phyloP scores from a whole-genome alignment of 2,329 filamentous ascomycete species.

The Chlorencoelia australis region DNA sequence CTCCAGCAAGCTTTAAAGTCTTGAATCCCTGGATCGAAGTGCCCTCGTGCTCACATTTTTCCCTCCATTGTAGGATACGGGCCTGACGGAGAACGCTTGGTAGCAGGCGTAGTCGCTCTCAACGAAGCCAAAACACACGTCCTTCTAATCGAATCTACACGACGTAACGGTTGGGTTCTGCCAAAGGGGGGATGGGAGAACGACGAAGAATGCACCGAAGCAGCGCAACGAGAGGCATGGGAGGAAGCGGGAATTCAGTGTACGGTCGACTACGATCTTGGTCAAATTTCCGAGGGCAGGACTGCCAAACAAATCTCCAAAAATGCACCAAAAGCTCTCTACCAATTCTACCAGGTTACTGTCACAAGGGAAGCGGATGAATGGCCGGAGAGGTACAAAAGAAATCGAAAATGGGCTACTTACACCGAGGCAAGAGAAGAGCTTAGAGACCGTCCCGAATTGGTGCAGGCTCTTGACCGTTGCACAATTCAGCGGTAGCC shows the following conservation, averaged over 20 bases:
- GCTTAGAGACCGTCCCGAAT: conserved; percentile 69
- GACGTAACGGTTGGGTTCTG: conserved; percentile 87
- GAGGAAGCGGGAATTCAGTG: conserved; percentile 92
- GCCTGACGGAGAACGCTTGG: conserved; percentile 81
- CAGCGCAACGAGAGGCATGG: conserved; percentile 88
- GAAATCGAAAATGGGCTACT: conserved; percentile 81
- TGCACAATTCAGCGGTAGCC: conserved; percentile 37
- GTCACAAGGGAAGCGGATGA: conserved; percentile 75
- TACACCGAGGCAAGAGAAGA: conserved; percentile 73
- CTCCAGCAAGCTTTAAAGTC: too few species aligned
- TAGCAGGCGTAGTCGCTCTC: conserved; percentile 87
- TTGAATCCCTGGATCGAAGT: too few species aligned
- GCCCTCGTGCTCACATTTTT: conserved; percentile 22
- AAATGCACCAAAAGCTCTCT: conserved; percentile 51
- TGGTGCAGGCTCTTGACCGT: conserved; percentile 74
- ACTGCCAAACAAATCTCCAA: conserved; percentile 65
- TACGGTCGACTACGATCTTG: conserved; percentile 75
- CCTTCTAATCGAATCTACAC: conserved; percentile 84
- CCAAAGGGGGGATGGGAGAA: conserved; percentile 97
- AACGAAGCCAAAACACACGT: conserved; percentile 80
- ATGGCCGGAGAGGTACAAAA: conserved; percentile 93
- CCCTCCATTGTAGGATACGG: conserved; percentile 65
- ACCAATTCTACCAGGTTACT: conserved; percentile 79
- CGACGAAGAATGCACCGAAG: conserved; percentile 78
- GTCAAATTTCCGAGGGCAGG: conserved; percentile 74